phyloP scores from a whole-genome alignment of 352 stramenopile species.

The Phytophthora foliorum region DNA sequence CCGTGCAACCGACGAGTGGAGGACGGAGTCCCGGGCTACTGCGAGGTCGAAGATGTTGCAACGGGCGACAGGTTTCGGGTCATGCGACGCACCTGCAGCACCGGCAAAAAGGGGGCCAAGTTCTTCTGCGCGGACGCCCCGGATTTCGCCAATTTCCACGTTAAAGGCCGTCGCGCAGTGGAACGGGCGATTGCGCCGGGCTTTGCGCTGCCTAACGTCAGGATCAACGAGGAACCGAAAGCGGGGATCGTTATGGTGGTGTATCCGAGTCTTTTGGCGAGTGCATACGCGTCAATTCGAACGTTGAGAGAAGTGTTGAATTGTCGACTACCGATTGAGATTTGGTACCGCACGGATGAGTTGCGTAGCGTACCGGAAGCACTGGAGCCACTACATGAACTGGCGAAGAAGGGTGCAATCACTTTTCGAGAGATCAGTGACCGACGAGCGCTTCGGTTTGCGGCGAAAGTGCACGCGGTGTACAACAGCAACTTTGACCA shows the following conservation, averaged over 20 bases:
- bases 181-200: conserved; percentile 16
- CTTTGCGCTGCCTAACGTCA: conserved; percentile 27
- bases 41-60: conserved; percentile 37
- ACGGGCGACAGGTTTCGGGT: conserved; percentile 43
- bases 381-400: conserved; percentile 26
- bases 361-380: conserved; percentile 19
- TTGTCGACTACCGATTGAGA: conserved; percentile 55
- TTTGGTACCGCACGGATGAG: conserved; percentile 53
- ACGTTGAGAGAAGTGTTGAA: conserved; percentile 45
- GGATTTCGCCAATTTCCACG: conserved; percentile 52
- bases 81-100: conserved; percentile 43
- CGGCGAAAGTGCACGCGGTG: conserved; percentile 60
- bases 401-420: conserved; percentile 29
- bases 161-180: conserved; percentile 32
- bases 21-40: conserved; percentile 26
- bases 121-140: conserved; percentile 55
- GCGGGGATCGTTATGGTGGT: conserved; percentile 59
- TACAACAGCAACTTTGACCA: conserved; percentile 53
- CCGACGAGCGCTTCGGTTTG: conserved; percentile 48
- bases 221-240: neutral
- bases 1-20: conserved; percentile 29
- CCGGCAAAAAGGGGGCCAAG: conserved; percentile 39
- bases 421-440: conserved; percentile 39
- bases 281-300: conserved; percentile 49
- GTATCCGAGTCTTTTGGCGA: conserved; percentile 55